Evolutionary conservation across 2,329 filamentous ascomycete species (phyloP).

Genomic region (Calonectria fujianensis): DNA sequence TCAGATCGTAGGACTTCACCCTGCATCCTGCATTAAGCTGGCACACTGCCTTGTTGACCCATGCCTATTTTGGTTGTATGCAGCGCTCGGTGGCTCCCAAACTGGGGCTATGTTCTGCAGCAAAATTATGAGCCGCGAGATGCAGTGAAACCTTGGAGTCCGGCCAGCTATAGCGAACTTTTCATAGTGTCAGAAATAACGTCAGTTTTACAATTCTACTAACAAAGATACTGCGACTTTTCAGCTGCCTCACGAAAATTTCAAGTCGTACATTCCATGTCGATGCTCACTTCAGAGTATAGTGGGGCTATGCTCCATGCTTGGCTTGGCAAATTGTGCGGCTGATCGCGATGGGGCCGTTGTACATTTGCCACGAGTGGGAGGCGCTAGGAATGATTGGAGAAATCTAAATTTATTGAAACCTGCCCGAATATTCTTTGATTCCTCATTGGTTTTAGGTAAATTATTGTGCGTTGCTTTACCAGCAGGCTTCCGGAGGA

Average conservation of each 20-base stretch:
- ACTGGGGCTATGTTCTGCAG: background rate
- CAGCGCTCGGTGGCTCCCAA: background rate
- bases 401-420: background rate
- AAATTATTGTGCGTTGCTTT: background rate
- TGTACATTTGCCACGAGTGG: background rate
- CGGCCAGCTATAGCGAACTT: background rate
- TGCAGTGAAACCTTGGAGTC: background rate
- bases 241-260: background rate
- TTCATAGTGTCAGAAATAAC: background rate
- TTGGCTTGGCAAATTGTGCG: background rate
- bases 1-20: background rate
- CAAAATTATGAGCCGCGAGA: background rate
- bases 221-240: background rate
- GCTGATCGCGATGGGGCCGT: background rate
- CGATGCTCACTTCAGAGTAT: background rate
- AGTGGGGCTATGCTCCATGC: background rate
- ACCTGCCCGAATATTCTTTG: background rate
- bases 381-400: background rate
- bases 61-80: background rate
- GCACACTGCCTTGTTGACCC: background rate
- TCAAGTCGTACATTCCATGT: background rate
- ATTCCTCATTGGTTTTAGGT: background rate
- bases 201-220: background rate
- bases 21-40: conserved; percentile 1
- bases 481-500: background rate